Evolutionary conservation across 768 basidiomycete species (phyloP).

Genomic region (Pluteus cervinus): DNA sequence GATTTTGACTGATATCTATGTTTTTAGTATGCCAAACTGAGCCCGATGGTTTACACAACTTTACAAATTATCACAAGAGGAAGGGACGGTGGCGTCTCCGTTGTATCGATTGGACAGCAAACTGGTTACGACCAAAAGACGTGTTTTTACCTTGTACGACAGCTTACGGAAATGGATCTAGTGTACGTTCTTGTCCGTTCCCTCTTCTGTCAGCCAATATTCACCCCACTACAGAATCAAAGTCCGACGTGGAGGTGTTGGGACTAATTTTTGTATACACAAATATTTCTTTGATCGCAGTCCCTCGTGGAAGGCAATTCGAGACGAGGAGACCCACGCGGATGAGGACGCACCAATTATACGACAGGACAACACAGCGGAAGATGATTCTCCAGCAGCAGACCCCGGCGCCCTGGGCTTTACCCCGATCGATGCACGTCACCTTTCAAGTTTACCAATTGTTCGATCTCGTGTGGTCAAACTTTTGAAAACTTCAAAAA

Average conservation of each 20-base stretch:
- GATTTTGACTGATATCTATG: constrained; percentile 4
- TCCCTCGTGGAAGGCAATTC: constrained; percentile 70
- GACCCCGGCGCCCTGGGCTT: constrained; percentile 38
- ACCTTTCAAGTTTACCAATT: constrained; percentile 69
- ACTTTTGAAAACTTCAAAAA: constrained; percentile 63
- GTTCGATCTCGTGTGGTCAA: constrained; percentile 67
- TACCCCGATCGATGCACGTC: constrained; percentile 70
- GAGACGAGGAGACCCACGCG: constrained; percentile 59
- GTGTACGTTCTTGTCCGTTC: constrained; percentile 42
- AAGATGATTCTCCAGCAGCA: constrained; percentile 30
- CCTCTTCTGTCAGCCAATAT: not conserved
- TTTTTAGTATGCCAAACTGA: constrained; percentile 68
- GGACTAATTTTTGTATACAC: constrained; percentile 75
- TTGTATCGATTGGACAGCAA: constrained; percentile 69
- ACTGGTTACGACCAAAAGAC: constrained; percentile 87
- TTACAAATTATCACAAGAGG: constrained; percentile 83
- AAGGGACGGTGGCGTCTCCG: constrained; percentile 69
- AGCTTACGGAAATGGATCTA: constrained; percentile 65
- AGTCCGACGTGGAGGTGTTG: constrained; percentile 70
- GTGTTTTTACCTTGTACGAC: constrained; percentile 79
- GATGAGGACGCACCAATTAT: constrained; percentile 24
- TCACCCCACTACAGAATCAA: constrained; percentile 45
- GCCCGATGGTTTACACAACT: constrained; percentile 78
- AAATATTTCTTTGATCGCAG: constrained; percentile 78
- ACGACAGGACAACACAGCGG: constrained; percentile 18